Evolutionary conservation across 2,329 filamentous ascomycete genomes (phyloP).

Genomic region (Verticillium longisporum): DNA sequence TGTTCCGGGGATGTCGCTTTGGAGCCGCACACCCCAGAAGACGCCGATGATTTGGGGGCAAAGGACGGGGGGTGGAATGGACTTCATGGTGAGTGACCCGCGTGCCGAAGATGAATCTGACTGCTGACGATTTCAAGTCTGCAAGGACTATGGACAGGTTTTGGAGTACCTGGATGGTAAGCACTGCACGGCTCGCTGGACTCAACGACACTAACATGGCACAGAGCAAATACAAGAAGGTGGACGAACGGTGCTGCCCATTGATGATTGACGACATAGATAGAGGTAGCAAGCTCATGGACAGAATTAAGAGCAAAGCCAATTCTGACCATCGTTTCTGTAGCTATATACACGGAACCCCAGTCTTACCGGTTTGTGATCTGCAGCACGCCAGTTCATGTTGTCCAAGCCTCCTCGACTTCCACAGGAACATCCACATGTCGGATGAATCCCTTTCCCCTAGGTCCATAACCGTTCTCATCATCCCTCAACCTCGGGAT

Average conservation of each 20-base stretch:
- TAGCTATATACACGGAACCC: too few relatives aligned
- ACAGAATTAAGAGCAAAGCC: too few relatives aligned
- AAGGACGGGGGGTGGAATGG: conserved; percentile 31
- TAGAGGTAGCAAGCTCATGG: too few relatives aligned
- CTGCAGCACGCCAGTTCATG: neutral
- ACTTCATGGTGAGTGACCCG: conserved; percentile 24
- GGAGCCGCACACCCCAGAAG: conserved; percentile 28
- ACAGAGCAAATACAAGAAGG: conserved; percentile 16
- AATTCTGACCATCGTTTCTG: too few relatives aligned
- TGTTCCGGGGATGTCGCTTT: conserved; percentile 20
- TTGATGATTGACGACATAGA: conserved; percentile 10
- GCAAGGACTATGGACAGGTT: conserved; percentile 28
- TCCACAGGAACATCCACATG: conserved; percentile 32
- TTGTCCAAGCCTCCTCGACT: conserved; percentile 25
- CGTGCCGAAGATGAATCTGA: neutral
- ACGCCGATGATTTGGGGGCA: conserved; percentile 28
- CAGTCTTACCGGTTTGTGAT: neutral
- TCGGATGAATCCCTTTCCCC: conserved; percentile 32
- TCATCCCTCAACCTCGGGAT: conserved; percentile 34
- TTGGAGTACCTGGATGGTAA: conserved; percentile 26
- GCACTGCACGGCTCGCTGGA: neutral
- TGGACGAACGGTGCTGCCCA: conserved; percentile 15
- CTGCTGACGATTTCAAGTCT: conserved; percentile 17
- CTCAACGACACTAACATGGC: neutral
- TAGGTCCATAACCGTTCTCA: conserved; percentile 33